Conservation (phyloP, 805 yeast species). For the Suhomyces faveliae region DNA sequence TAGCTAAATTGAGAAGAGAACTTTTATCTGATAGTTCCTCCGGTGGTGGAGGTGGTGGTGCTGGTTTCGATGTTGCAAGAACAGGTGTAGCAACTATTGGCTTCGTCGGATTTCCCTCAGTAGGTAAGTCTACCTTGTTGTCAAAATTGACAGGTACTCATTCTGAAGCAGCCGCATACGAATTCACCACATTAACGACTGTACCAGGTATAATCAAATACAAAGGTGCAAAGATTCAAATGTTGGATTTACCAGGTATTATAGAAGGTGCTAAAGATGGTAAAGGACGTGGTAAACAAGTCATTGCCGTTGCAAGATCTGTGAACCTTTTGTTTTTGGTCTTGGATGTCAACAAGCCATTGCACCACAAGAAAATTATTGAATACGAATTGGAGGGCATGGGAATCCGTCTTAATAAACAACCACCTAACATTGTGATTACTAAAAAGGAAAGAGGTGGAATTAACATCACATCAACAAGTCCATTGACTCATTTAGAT, state of each 20-base stretch:
- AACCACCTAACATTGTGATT: slow-evolving; percentile 89
- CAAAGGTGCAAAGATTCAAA: slow-evolving; percentile 96
- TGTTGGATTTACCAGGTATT: slow-evolving; percentile 89
- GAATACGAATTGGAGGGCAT: slow-evolving; percentile 97
- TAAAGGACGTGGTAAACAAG: slow-evolving; percentile 92
- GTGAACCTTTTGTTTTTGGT: slow-evolving; percentile 92
- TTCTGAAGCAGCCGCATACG: slow-evolving; percentile 97
- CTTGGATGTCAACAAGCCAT: slow-evolving; percentile 92
- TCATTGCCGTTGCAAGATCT: slow-evolving; percentile 98
- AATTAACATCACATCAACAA: slow-evolving; percentile 87
- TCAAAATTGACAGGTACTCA: slow-evolving; percentile 92
- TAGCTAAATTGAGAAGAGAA: slow-evolving; percentile 93
- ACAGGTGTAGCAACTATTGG: slow-evolving; percentile 98
- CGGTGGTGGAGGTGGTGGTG: slow-evolving; percentile 86
- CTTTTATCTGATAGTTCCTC: slow-evolving; percentile 63
- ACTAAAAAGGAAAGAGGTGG: slow-evolving; percentile 97
- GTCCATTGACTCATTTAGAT: slow-evolving; percentile 86
- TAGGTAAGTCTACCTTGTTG: slow-evolving; percentile 82
- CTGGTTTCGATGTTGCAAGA: slow-evolving; percentile 97
- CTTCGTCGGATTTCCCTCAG: slow-evolving; percentile 97
- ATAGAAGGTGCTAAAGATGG: slow-evolving; percentile 92
- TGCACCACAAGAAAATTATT: slow-evolving; percentile 89
- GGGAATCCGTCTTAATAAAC: slow-evolving; percentile 89
- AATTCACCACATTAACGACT: slow-evolving; percentile 94
- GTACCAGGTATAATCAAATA: slow-evolving; percentile 96